Conservation (phyloP, 495 filamentous ascomycete species). For the Glarea lozoyensis region DNA sequence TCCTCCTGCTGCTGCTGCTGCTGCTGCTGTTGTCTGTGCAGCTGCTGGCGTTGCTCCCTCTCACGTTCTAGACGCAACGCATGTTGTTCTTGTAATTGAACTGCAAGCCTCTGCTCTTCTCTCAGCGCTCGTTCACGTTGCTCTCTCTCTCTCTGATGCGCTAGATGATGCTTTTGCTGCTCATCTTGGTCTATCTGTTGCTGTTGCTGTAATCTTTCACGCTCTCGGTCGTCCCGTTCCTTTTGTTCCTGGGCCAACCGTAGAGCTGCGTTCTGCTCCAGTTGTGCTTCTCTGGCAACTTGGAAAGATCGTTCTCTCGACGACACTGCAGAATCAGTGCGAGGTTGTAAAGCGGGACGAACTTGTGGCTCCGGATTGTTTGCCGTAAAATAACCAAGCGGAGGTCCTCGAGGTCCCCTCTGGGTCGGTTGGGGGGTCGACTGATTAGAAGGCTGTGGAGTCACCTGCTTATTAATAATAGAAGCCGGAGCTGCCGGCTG, state of each 20-base stretch:
- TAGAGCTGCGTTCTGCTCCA: conserved; percentile 22
- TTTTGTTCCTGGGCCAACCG: conserved; percentile 23
- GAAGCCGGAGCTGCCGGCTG: conserved; percentile 10
- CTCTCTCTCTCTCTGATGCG: conserved; percentile 17
- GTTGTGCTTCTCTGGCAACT: conserved; percentile 19
- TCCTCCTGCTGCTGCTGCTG: conserved; percentile 12
- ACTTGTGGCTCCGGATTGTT: conserved; percentile 4
- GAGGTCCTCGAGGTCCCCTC: conserved; percentile 12
- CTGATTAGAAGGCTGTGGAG: conserved; percentile 14
- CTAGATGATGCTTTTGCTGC: conserved; percentile 21
- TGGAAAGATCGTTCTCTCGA: conserved; percentile 16
- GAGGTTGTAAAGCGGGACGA: conserved; percentile 22
- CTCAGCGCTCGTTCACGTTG: conserved; percentile 1
- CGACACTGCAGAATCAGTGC: conserved; percentile 14
- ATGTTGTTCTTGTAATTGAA: conserved; percentile 14
- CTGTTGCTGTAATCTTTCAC: conserved; percentile 17
- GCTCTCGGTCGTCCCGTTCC: conserved; percentile 21
- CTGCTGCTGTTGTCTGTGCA: conserved; percentile 20
- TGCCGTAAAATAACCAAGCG: conserved; percentile 14
- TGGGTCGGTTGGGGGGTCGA: conserved; percentile 5
- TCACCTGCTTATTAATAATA: conserved; percentile 10
- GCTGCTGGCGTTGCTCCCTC: conserved; percentile 6
- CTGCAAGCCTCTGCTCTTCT: conserved; percentile 13
- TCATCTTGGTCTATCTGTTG: conserved; percentile 26
- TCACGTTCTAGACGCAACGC: conserved; percentile 23